These are phyloP conservation scores for Phytopythium litorale DNA, from an alignment of 352 stramenopile species.

Conservation along the genomic window DNA sequence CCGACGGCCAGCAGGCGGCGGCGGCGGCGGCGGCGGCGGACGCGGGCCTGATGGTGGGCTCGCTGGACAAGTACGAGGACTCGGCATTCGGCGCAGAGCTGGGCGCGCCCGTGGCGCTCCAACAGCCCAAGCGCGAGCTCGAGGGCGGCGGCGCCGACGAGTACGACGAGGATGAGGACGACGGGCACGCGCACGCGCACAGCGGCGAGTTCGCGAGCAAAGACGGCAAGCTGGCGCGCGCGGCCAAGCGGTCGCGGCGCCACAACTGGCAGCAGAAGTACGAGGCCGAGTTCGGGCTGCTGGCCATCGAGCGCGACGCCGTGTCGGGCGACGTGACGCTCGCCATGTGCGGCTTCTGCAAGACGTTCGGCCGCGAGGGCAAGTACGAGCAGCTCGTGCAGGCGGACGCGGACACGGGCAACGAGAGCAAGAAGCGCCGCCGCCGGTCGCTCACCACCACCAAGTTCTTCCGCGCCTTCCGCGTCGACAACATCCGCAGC, in stretches of 20 bases:
- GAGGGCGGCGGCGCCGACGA: constrained; percentile 27
- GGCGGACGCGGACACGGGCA: constrained; percentile 41
- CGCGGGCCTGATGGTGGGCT: constrained; percentile 19
- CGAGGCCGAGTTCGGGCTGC: constrained; percentile 74
- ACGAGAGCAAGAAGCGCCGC: constrained; percentile 69
- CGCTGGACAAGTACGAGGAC: constrained; percentile 27
- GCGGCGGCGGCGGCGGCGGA: constrained; percentile 3
- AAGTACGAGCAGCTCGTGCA: constrained; percentile 71
- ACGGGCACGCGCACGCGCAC: constrained; percentile 7
- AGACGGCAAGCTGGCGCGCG: constrained; percentile 23
- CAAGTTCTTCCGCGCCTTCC: constrained; percentile 86
- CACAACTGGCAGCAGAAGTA: constrained; percentile 85
- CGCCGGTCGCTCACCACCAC: constrained; percentile 76
- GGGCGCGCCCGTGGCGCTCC: constrained; percentile 18
- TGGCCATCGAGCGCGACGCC: constrained; percentile 63
- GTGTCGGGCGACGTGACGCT: constrained; percentile 67
- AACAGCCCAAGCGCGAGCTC: constrained; percentile 36
- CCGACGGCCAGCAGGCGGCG: constrained; percentile 3
- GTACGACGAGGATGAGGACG: constrained; percentile 43
- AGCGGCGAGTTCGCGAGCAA: constrained; percentile 17
- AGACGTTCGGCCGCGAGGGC: constrained; percentile 73
- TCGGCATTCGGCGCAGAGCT: constrained; percentile 37
- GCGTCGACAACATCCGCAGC: constrained; percentile 85
- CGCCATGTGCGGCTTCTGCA: constrained; percentile 83
- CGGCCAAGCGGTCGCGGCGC: constrained; percentile 46